Evolutionary conservation across 345 rosid genomes (phyloP).

Genomic region (Bretschneidera sinensis): DNA sequence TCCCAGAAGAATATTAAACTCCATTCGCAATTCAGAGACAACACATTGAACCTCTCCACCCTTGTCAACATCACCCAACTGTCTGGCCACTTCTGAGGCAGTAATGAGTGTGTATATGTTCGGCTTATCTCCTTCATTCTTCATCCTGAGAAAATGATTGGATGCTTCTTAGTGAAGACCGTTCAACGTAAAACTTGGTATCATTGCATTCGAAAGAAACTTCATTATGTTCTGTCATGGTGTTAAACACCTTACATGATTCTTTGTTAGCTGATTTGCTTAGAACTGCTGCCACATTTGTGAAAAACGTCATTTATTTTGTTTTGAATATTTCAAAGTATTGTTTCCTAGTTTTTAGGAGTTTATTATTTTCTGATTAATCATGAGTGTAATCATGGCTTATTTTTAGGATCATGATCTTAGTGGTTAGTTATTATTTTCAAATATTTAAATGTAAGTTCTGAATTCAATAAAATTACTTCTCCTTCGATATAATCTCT

Average conservation of each 20-base stretch:
- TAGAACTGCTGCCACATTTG: no score
- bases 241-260: conserved; percentile 28
- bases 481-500: no score
- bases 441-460: no score
- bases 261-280: no score
- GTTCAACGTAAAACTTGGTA: conserved; percentile 38
- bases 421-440: no score
- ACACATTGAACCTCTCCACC: conserved; percentile 23
- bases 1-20: conserved; percentile 28
- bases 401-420: no score
- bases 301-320: no score
- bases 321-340: no score
- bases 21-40: conserved; percentile 28
- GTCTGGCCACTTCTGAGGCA: conserved; percentile 35
- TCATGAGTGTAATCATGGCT: no score
- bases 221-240: conserved; percentile 25
- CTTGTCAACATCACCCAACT: conserved; percentile 27
- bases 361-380: no score
- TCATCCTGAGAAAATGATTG: conserved; percentile 30
- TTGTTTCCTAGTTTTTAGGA: no score
- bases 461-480: no score
- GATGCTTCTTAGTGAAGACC: conserved; percentile 33
- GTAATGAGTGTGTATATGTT: conserved; percentile 28
- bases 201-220: conserved; percentile 46
- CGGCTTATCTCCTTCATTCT: conserved; percentile 19